Base-by-base conservation (phyloP, 371 early-diverging fungal species). In the Choanephora cucurbitarum region DNA sequence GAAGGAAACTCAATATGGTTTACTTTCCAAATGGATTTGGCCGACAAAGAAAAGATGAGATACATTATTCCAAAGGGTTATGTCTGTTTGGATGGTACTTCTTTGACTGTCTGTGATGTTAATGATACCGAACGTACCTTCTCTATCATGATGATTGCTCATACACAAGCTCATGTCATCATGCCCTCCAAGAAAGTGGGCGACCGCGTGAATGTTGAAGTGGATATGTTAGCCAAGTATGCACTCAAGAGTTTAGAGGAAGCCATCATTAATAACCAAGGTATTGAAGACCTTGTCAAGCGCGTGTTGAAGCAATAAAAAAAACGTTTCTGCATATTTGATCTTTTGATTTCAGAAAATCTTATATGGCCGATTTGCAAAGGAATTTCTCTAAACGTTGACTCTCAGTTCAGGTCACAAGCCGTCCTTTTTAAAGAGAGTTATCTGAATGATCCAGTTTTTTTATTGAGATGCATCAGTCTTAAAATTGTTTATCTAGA, bases 141-240 rank as follows among this genome's bases (percentile, higher is more conserved):
- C 62, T 82, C 85, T 1, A 88, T 98, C 58, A 97, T 96, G 97
- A 81, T 98, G 82, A 91, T 98, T 57, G 91, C 95, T 9, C 87
- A 97, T 70, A 96, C 97, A 1, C 96, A 93, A 73, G 65, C 72
- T 18, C 80, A 89, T 40, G 93, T 95, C 1, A 88, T 92, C 31
- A 84, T 97, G 86, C 88, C 94, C 2, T 54, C 59, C 17, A 90
- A 90, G 67, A 71, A 80, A 28, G 64, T 86, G 5, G 96, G 95
- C 2, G 88, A 84, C 33, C 69, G 69, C 41, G 93, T 97, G 58
- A 98, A 98, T 68, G 77, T 98, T 28, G 98, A 98, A 75, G 96
- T 95, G 5, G 98, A 98, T 68, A 95, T 96, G 90, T 75, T 97
- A 60, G 95, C 94, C 57, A 98, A 98, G 66, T 96, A 96, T 69